Evolutionary conservation across 331 rosid species (phyloP), one percentile per base, ranked within the genome.

Genomic region (Ulmus americana): DNA sequence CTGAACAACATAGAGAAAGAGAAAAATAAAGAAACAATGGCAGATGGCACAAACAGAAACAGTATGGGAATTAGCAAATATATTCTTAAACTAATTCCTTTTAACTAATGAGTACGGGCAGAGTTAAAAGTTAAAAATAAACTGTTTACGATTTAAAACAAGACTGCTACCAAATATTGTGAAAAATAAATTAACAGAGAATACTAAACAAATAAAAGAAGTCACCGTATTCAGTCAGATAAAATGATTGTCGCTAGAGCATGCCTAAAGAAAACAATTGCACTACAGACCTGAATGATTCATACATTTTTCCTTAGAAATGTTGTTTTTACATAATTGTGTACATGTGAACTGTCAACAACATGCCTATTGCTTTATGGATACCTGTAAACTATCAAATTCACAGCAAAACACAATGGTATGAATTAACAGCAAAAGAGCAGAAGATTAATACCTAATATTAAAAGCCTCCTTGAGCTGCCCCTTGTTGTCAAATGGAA

Each of bases 381-480:
- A 57, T 49, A 39, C 64, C 64, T 22, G 0, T 16, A 48, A 57
- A 14, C 22, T 14, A 35, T 11, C 46, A 10, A 7, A 39, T 14
- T 50, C 48, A 44, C 62, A 48, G 28, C 52, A 35, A 57, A 50
- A 69, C 42, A 39, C 45, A 15, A 49, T 39, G 8, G 3, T 6
- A 45, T 11, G 39, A 7, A 67, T 43, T 13, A 65, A 7, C 16
- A 47, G n/a, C 39, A 7, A 5, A 8, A 60, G 15, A 28, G 20
- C 35, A 47, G 22, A 67, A 43, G 66, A 67, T 13, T 43, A 46
- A 59, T 86, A 94, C 97, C 99, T 80, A 44, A 94, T 94, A 73
- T 94, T 94, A 78, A 94, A 94, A 42, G 99, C 99, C 80, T 94
- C 99, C 83, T 94, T 94, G 65, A 94, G 97, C 74, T 85, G 99